phyloP scores from a whole-genome alignment of 1,284 basidiomycete genomes.

The Heterobasidion occidentale region DNA sequence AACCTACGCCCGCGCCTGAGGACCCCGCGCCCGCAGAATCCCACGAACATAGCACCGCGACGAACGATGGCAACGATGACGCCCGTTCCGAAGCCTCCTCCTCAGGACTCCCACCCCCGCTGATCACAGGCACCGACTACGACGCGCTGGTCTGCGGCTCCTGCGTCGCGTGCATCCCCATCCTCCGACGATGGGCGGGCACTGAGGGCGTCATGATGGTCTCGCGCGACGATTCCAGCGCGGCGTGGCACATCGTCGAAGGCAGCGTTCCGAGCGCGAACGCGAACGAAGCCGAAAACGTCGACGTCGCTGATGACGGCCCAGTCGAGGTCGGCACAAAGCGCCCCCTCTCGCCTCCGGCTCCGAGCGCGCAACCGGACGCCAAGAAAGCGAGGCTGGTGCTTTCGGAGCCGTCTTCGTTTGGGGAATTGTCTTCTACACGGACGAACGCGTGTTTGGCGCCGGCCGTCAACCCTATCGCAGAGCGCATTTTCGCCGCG shows the following conservation, averaged over 20 bases:
- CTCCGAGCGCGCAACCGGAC: constrained; percentile 21
- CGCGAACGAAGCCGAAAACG: constrained; percentile 12
- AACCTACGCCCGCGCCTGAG: constrained; percentile 28
- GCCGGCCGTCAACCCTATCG: constrained; percentile 34
- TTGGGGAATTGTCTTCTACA: background rate
- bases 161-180: constrained; percentile 48
- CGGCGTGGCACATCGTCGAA: constrained; percentile 45
- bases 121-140: constrained; percentile 59
- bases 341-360: constrained; percentile 36
- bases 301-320: constrained; percentile 8
- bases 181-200: constrained; percentile 56
- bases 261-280: constrained; percentile 9
- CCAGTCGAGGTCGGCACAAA: constrained; percentile 26
- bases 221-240: constrained; percentile 34
- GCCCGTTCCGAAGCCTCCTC: constrained; percentile 53
- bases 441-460: constrained; percentile 35
- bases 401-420: background rate
- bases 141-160: constrained; percentile 62
- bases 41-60: background rate
- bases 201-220: constrained; percentile 59
- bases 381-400: constrained; percentile 37
- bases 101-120: constrained; percentile 53
- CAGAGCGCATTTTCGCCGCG: constrained; percentile 30
- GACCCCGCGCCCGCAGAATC: constrained; percentile 2
- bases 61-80: constrained; percentile 34